A percentile compares a stretch with the other conserved stretches of the same genome.
Conservation (phyloP, 163 green algal genomes). For the Scenedesmus sp. region DNA sequence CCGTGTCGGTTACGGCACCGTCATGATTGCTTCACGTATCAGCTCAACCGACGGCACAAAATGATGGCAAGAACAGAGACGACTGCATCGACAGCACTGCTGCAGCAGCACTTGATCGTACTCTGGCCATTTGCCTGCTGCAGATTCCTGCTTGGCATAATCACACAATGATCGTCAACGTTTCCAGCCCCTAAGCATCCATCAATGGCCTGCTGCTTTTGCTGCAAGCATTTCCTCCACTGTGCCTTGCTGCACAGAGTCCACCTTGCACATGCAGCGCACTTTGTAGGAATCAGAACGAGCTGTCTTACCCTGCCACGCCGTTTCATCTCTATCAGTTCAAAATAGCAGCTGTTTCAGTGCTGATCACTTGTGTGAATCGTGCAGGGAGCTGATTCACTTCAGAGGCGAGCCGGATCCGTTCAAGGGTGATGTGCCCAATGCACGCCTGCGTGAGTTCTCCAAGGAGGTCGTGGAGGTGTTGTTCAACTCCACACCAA, state of each 20-base stretch:
- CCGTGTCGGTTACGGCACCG: no score
- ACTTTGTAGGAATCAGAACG: no score
- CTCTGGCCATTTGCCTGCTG: no score
- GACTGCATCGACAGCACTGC: not conserved
- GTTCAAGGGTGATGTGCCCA: slow-evolving; percentile 85
- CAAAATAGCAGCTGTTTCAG: no score
- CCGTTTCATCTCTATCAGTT: no score
- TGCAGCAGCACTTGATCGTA: not conserved
- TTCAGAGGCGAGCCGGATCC: slow-evolving; percentile 85
- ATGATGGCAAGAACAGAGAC: no score
- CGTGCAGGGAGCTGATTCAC: slow-evolving; percentile 74
- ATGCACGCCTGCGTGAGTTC: slow-evolving; percentile 83
- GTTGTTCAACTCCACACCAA: slow-evolving; percentile 74
- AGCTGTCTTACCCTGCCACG: no score
- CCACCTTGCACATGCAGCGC: no score
- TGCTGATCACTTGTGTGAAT: no score
- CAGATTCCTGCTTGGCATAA: not conserved
- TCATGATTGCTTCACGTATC: no score
- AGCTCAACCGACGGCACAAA: no score
- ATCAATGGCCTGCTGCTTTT: not conserved
- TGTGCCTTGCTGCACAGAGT: not conserved
- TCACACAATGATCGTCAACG: not conserved
- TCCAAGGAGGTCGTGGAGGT: slow-evolving; percentile 86
- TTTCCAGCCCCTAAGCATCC: not conserved
- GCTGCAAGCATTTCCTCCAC: not conserved